Evolutionary conservation across 2,329 filamentous ascomycete species (phyloP), one percentile per base, ranked within the genome.

Genomic region (Sclerotinia borealis): DNA sequence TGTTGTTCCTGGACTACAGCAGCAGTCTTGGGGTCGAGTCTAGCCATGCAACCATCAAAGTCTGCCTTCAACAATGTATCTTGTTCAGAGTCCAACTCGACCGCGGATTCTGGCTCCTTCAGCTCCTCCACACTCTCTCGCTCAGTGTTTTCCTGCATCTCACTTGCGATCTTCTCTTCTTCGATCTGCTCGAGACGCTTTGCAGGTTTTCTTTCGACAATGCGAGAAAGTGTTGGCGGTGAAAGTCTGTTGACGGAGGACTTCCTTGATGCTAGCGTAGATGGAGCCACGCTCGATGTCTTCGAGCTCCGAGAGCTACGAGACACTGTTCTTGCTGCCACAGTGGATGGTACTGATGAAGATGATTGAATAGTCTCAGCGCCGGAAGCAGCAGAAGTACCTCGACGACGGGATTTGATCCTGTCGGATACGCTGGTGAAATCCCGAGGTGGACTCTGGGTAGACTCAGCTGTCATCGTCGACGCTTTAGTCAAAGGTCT

Each of bases 391-490:
- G 19, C 13, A 36, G 54, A 2, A 19, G 2, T 13, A 7, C 27
- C 27, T 25, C 19, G 39, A 31, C 27, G 19, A 31, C 6, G 13
- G n/a, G 54, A 22, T 25, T 34, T 22, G 1, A 13, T n/a, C 7
- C 8, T 15, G 8, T 25, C 27, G 3, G 39, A 43, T 22, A 22
- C 29, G 11, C 27, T 25, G 2, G 19, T 34, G 1, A 27, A 19
- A 8, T 0, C 22, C 10, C 8, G 4, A 7, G 10, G 17, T 15
- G 51, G 25, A 10, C 17, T 29, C 19, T 55, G 8, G 2, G 11
- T 15, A 31, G 25, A 1, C n/a, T 31, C 1, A n/a, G 37, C 7
- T n/a, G 5, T 8, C 2, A 7, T 6, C 19, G 0, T 7, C 1
- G 22, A 27, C 39, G 22, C 15, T 27, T 4, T 10, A n/a, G 6